Percentiles rank a stretch among this genome's conserved stretches.
Conservation (phyloP, 1,284 basidiomycete species). For the Phenoliferia sp. region DNA sequence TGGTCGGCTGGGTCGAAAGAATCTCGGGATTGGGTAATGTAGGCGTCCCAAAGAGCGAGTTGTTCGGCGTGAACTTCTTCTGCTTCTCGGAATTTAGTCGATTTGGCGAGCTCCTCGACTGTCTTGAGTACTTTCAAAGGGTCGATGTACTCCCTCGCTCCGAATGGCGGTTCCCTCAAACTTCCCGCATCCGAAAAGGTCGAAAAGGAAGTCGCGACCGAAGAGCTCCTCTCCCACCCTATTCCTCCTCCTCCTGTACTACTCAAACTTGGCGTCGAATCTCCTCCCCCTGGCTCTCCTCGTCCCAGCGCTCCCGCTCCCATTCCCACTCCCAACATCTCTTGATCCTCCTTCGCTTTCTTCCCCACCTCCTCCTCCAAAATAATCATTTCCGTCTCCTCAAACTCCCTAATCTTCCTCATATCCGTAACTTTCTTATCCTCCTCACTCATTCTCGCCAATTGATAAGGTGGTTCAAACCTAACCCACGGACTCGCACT, state of each 20-base stretch:
- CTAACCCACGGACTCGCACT: slow-evolving; percentile 84
- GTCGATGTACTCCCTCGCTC: background rate
- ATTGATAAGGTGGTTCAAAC: slow-evolving; percentile 82
- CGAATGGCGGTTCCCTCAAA: background rate
- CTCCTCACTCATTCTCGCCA: slow-evolving; percentile 77
- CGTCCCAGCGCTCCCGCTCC: no score
- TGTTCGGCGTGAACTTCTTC: slow-evolving; percentile 78
- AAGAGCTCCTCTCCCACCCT: no score
- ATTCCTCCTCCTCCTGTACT: no score
- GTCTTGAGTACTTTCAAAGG: slow-evolving; percentile 23
- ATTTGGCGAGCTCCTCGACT: slow-evolving; percentile 53
- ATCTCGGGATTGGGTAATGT: slow-evolving; percentile 71
- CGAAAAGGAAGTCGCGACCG: slow-evolving; percentile 4
- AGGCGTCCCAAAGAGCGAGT: slow-evolving; percentile 86
- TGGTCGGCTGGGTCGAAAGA: slow-evolving; percentile 89
- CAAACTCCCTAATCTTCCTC: slow-evolving; percentile 71
- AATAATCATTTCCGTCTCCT: slow-evolving; percentile 61
- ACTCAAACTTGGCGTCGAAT: no score
- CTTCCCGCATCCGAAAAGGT: background rate
- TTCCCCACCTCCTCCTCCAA: slow-evolving; percentile 56
- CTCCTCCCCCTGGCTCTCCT: background rate
- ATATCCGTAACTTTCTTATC: slow-evolving; percentile 65
- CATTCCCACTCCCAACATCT: no score
- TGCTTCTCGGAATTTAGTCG: slow-evolving; percentile 64
- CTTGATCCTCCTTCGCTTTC: background rate